Base-by-base conservation (phyloP, 371 early-diverging fungal genomes). In the Cokeromyces recurvatus region DNA sequence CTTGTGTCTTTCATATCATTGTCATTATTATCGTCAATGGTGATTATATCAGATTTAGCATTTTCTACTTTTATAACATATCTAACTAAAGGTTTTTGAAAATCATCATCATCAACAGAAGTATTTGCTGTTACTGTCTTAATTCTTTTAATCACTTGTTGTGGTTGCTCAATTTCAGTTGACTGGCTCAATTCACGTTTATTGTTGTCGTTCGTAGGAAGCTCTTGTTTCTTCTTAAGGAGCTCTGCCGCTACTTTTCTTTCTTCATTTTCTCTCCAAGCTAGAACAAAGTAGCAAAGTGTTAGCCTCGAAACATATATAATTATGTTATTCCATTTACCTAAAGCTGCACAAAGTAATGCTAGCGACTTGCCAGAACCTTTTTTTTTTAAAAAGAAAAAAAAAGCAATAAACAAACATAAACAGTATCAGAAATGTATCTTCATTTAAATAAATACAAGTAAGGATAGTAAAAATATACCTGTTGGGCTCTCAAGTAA, bases 361-460 rank as follows among this genome's bases (percentile, higher is more conserved):
- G 81, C 78, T 7, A 81, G 38, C 5, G 79, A 78, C 48, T 81
- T 81, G 12, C 81, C 81, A 7, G 81, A 78, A 2, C 81, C 80
- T 80, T n/a, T 12, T 37, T 11, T 3, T 1, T 12, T 12, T 17
- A 7, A 5, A 10, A 25, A 4, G 12, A 37, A 24, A 3, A 17
- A 19, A 5, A 4, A 24, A 4, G 15, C 4, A 20, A 24, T 35
- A 21, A 27, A 27, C 5, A 27, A 27, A 11, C 7, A 27, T 7
- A 27, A 11, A 27, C 11, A 7, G 29, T 27, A n/a, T n/a, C n/a
- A n/a, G n/a, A n/a, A n/a, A n/a, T n/a, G n/a, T n/a, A n/a, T n/a
- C n/a, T n/a, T n/a, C n/a, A n/a, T n/a, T n/a, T n/a, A n/a, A n/a
- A n/a, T n/a, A n/a, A n/a, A n/a, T n/a, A n/a, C n/a, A n/a, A n/a